phyloP scores from a whole-genome alignment of 108 stramenopile species.

The Nitzschia sp. region DNA sequence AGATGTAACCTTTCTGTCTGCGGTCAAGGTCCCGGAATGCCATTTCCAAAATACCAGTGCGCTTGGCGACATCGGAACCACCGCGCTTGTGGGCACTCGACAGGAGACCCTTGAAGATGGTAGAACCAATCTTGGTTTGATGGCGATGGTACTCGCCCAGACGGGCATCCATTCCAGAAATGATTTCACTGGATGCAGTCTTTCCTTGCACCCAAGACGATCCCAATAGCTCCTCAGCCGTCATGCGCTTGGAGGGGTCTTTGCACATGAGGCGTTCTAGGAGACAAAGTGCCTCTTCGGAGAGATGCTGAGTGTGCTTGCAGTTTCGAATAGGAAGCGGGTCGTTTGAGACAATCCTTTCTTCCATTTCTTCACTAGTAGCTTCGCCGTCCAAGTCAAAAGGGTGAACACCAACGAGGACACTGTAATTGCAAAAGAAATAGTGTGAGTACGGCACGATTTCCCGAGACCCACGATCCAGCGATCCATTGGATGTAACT shows the following conservation, averaged over 20 bases:
- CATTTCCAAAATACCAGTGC: conserved; percentile 54
- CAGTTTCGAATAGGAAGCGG: conserved; percentile 32
- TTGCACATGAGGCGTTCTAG: conserved; percentile 59
- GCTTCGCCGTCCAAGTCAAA: conserved; percentile 58
- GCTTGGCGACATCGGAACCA: conserved; percentile 35
- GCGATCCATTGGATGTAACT: neutral
- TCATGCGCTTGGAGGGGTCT: conserved; percentile 58
- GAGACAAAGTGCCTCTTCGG: conserved; percentile 55
- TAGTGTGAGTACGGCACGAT: neutral
- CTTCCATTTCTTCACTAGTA: conserved; percentile 58
- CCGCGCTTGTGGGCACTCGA: conserved; percentile 45
- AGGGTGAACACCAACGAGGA: conserved; percentile 75
- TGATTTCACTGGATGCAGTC: conserved; percentile 54
- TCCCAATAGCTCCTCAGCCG: conserved; percentile 64
- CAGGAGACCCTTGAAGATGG: conserved; percentile 52
- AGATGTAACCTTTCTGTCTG: conserved; percentile 22
- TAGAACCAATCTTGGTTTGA: conserved; percentile 31
- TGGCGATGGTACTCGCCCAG: conserved; percentile 43
- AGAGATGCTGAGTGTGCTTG: conserved; percentile 41
- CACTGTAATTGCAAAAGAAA: conserved; percentile 39
- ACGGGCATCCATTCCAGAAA: conserved; percentile 46
- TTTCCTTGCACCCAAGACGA: conserved; percentile 78
- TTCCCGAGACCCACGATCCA: neutral
- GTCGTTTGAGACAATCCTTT: conserved; percentile 38
- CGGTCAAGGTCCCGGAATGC: conserved; percentile 54